These are phyloP conservation scores for Iris macrosiphon DNA, from an alignment of 106 monocot genomes.

Conservation along the genomic window DNA sequence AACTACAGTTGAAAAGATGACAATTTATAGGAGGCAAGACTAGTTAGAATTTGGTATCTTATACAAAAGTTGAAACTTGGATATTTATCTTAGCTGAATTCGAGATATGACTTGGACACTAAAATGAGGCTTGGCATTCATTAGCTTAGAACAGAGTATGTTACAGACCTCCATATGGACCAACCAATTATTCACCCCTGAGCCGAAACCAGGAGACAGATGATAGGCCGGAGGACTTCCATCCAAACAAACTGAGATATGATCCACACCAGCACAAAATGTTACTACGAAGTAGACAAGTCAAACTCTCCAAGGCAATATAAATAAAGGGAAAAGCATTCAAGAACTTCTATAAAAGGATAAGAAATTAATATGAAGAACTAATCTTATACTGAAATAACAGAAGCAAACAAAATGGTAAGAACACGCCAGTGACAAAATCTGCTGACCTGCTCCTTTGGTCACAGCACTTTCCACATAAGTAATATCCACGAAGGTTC, in stretches of 20 bases:
- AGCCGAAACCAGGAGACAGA: conserved; percentile 41
- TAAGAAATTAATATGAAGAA: not conserved
- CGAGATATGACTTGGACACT: too few species aligned
- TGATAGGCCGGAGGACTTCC: conserved; percentile 62
- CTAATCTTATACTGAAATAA: too few species aligned
- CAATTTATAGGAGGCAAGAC: too few species aligned
- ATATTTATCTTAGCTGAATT: too few species aligned
- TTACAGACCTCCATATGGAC: conserved; percentile 45
- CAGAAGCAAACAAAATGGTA: too few species aligned
- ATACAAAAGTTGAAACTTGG: too few species aligned
- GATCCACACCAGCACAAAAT: not conserved
- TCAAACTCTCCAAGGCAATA: not conserved
- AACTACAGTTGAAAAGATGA: too few species aligned
- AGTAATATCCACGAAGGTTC: conserved; percentile 24
- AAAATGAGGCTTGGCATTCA: too few species aligned
- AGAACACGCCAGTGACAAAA: too few species aligned
- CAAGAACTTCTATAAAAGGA: not conserved
- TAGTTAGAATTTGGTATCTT: too few species aligned
- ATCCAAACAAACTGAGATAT: conserved; percentile 51
- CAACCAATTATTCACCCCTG: conserved; percentile 49
- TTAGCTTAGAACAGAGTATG: too few species aligned
- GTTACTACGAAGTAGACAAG: not conserved
- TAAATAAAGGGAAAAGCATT: not conserved
- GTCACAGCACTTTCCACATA: conserved; percentile 26
- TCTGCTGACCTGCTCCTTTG: conserved; percentile 35